These are phyloP conservation scores for Pelargonium citronellum DNA, from an alignment of 441 rosid genomes.

Conservation along the genomic window DNA sequence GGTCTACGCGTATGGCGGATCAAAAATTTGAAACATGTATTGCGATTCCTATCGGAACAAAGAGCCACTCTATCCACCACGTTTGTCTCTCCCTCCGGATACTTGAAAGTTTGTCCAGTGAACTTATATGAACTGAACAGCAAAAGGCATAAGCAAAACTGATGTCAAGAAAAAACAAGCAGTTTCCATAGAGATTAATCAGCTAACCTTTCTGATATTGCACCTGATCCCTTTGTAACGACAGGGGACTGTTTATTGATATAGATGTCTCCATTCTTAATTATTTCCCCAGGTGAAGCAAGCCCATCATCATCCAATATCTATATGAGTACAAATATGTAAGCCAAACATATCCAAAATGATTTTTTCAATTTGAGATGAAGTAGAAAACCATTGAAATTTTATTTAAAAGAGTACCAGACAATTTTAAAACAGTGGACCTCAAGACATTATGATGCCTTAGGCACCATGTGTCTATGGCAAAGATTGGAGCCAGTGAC, in stretches of 20 bases:
- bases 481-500: too few relatives aligned
- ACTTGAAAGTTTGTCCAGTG: conserved; percentile 48
- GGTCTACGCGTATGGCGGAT: conserved; percentile 96
- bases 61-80: conserved; percentile 88
- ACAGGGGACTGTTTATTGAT: conserved; percentile 62
- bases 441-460: not conserved
- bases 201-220: conserved; percentile 47
- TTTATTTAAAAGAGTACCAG: not conserved
- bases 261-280: conserved; percentile 55
- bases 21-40: conserved; percentile 53
- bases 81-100: conserved; percentile 70
- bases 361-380: not conserved
- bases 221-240: conserved; percentile 34
- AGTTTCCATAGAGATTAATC: conserved; percentile 7
- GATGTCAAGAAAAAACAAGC: conserved; percentile 1
- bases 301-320: conserved; percentile 81
- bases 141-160: conserved; percentile 15
- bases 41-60: conserved; percentile 43
- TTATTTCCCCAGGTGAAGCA: conserved; percentile 88
- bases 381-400: not conserved
- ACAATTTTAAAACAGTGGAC: not conserved
- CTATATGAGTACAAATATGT: conserved; percentile 33
- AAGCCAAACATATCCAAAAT: conserved; percentile 7
- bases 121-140: conserved; percentile 55
- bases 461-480: too few relatives aligned